Conservation (phyloP, 495 filamentous ascomycete genomes). For the Chaetomium tenue region DNA sequence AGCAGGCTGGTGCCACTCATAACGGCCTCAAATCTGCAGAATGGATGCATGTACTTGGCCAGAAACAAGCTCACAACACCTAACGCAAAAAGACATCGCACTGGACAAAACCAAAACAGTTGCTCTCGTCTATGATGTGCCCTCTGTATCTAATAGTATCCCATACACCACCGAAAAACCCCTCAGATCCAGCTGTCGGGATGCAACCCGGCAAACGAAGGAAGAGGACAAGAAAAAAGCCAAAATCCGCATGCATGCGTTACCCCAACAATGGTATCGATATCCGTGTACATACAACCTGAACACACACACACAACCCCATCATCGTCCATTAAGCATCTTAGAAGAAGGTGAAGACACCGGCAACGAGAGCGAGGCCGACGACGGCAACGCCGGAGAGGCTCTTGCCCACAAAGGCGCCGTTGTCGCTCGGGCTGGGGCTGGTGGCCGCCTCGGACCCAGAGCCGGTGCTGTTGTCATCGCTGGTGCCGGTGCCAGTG, state of each 20-base stretch:
- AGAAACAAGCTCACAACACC: not conserved
- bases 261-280: constrained; percentile 14
- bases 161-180: constrained; percentile 6
- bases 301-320: no score
- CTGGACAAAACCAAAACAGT: constrained; percentile 2
- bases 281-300: constrained; percentile 9
- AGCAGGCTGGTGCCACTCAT: not conserved
- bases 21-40: not conserved
- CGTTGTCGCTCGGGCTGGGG: not conserved
- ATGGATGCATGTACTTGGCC: not conserved
- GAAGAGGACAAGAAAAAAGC: not conserved
- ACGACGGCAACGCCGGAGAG: constrained; percentile 22
- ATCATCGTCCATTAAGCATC: not conserved
- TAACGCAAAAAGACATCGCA: not conserved
- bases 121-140: constrained; percentile 4
- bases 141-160: constrained; percentile 15
- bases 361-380: constrained; percentile 28
- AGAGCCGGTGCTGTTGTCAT: constrained; percentile 21
- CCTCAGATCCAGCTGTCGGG: constrained; percentile 18
- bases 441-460: constrained; percentile 12
- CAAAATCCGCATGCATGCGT: not conserved
- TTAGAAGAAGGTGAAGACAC: constrained; percentile 32
- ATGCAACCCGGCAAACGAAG: constrained; percentile 14
- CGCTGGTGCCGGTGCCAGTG: constrained; percentile 23
- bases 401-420: constrained; percentile 22